Base-by-base conservation (phyloP, 1,139 yeast genomes). In the Candida anutae region DNA sequence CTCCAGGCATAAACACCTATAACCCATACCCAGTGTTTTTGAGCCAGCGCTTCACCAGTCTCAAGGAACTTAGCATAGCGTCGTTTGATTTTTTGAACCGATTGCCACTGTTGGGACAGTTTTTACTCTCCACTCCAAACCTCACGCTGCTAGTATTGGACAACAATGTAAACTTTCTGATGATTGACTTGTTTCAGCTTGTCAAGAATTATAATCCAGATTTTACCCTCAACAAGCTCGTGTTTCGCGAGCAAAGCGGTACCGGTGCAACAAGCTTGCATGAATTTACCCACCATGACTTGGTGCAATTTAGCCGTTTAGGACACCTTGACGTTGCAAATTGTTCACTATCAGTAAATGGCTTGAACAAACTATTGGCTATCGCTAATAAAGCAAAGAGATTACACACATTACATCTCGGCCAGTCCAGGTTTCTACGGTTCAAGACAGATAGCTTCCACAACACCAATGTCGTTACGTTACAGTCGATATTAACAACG, bases 291-390 rank as follows among this genome's bases (percentile, higher is more conserved):
- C 23, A 34, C 1, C 28, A 34, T 6, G 59, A 55, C 26, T 43
- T 62, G 14, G 41, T 38, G 0, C 58, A 55, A 27, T 36, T 63
- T 9, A 31, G 36, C 10, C 15, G 33, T 3, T 36, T 63, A n/a
- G 23, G 30, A 4, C 35, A 39, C n/a, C 45, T 64, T 16, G 71
- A 64, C 34, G 26, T 64, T 6, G 58, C 58, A 34, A 52, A 59
- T 3, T 47, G 53, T 12, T 53, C 59, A 2, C 36, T 64, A 11
- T 48, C 67, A 1, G 40, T 43, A 15, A 46, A 42, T 16, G 69
- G 68, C 1, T 41, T 64, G 10, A 21, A 44, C 11, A 60, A 53
- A 30, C 30, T 64, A 6, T 36, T 63, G 13, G 29, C 28, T 14
- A 43, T 54, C 3, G 42, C 48, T 11, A 53, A 49, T 18, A 25